Conservation (phyloP, 78 protist genomes). For the slime mould (Dictyostelium discoideum) region DNA sequence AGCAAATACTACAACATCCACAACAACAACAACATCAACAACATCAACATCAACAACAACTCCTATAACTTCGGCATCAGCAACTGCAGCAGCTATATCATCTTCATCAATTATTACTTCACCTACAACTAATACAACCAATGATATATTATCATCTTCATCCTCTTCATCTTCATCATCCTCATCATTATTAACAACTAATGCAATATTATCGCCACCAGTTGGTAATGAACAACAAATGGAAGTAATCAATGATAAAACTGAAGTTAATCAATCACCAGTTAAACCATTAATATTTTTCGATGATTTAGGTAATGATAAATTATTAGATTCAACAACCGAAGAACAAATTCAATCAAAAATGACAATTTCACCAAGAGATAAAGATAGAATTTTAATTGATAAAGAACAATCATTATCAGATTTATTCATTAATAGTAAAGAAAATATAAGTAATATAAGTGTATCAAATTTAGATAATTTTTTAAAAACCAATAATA, state of each 20-base stretch:
- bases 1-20: neutral
- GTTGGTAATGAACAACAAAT: neutral
- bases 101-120: neutral
- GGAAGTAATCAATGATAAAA: neutral
- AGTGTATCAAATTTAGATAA: neutral
- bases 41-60: neutral
- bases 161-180: neutral
- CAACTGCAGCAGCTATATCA: neutral
- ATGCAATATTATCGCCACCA: neutral
- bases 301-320: neutral
- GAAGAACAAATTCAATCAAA: neutral
- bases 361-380: conserved; percentile 8
- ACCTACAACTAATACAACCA: neutral
- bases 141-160: neutral
- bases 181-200: neutral
- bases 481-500: neutral
- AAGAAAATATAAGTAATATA: neutral
- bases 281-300: conserved; percentile 1
- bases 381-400: neutral
- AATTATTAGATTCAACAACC: neutral
- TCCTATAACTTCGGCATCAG: neutral
- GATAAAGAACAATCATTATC: conserved; percentile 12
- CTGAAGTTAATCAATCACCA: neutral
- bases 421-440: neutral
- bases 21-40: neutral